Evolutionary conservation across 495 filamentous ascomycete species (phyloP).

Genomic region (Neurospora cerealis): DNA sequence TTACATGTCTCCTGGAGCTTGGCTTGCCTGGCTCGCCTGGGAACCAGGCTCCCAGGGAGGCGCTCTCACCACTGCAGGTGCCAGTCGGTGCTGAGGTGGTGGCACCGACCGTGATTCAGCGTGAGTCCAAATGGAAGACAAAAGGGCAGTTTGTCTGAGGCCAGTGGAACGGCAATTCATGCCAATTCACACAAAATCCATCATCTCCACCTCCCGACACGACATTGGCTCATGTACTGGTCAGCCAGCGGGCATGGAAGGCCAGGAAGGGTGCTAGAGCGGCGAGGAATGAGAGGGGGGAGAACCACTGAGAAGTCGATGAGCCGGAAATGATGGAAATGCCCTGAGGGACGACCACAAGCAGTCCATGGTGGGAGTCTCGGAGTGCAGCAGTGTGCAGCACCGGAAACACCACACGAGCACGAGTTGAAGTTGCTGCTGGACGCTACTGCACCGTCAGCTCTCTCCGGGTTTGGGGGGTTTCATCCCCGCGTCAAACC

Average conservation of each 20-base stretch:
- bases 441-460: neutral
- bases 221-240: neutral
- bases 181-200: neutral
- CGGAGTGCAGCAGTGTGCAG: neutral
- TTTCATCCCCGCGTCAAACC: neutral
- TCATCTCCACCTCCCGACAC: neutral
- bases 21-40: neutral
- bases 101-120: neutral
- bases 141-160: neutral
- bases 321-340: neutral
- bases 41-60: neutral
- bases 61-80: neutral
- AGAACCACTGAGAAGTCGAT: neutral
- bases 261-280: neutral
- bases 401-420: neutral
- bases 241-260: neutral
- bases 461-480: neutral
- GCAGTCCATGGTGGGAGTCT: neutral
- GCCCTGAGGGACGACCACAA: neutral
- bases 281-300: neutral
- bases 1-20: neutral
- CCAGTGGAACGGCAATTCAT: neutral
- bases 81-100: neutral
- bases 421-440: neutral
- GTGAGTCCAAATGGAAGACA: neutral